Base-by-base conservation (phyloP, 495 filamentous ascomycete species). In the Penicillium herquei region DNA sequence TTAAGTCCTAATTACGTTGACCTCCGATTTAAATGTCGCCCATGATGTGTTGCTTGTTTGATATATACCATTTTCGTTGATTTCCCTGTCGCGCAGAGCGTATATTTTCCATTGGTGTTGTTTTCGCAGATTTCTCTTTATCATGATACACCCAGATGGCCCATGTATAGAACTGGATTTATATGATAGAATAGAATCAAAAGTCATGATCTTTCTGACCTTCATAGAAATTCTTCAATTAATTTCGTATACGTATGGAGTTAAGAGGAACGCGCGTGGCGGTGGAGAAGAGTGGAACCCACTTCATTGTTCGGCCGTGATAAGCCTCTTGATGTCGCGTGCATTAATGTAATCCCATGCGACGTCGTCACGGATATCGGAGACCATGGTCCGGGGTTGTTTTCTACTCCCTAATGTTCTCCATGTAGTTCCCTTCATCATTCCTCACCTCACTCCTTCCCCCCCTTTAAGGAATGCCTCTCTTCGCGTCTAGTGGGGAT, bases 41-140 rank as follows among this genome's bases (percentile, higher is more conserved):
- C 53, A 51, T 37, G 57, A 62, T 49, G 45, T 59, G 56, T 56
- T 54, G 45, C n/a, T 18, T 34, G 41, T 41, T 48, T 62, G 56
- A 66, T 66, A 68, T 65, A 60, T 26, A 26, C 58, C 56, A 51
- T 64, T 62, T 44, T 55, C 43, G 40, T 43, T 51, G 14, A 39
- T 39, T 54, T 26, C 21, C 21, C 21, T 50, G 44, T 33, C 35
- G 31, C 26, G 14, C 46, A 31, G 13, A 54, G 61, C 47, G 55
- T 52, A 41, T 58, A 34, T 53, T 55, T 55, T 49, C 21, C 21
- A 1, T 30, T 9, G 35, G 9, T 34, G 37, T 32, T 51, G 10
- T 51, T 37, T 35, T 26, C 21, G 6, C 11, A 11, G 47, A 31
- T 39, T 39, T 39, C 33, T 32, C 18, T 5, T 42, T 12, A 9